These are phyloP conservation scores for Jatropha curcas DNA, from an alignment of 345 rosid species.

Conservation along the genomic window DNA sequence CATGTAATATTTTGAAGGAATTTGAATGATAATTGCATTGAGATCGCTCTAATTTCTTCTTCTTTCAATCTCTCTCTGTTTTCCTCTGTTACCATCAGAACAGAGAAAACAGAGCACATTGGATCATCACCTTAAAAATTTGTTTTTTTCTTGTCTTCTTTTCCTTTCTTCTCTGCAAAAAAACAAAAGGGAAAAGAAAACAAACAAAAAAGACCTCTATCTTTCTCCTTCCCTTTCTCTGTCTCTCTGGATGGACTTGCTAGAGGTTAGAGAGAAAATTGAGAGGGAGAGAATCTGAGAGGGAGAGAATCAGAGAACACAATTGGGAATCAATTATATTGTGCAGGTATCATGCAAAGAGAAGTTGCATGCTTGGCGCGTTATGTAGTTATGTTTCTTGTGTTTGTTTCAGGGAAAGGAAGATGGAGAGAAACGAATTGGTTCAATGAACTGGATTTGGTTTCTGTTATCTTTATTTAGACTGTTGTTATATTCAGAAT, in stretches of 20 bases:
- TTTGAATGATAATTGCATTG: constrained; percentile 35
- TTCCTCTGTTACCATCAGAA: background rate
- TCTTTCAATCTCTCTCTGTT: background rate
- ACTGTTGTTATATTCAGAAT: background rate
- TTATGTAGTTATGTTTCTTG: background rate
- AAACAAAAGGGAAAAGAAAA: too few species aligned
- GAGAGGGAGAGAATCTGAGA: constrained; percentile 4
- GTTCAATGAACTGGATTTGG: constrained; percentile 10
- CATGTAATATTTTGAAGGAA: constrained; percentile 12
- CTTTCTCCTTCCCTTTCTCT: background rate
- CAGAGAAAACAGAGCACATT: constrained; percentile 8
- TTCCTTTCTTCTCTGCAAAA: too few species aligned
- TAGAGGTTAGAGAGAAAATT: background rate
- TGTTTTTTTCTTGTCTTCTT: background rate
- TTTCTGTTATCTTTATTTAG: constrained; percentile 22
- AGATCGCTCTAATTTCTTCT: background rate
- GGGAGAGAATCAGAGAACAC: constrained; percentile 10
- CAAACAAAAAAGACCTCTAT: too few species aligned
- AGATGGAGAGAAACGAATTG: background rate
- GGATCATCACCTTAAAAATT: background rate
- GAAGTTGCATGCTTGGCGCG: background rate
- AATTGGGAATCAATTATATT: background rate
- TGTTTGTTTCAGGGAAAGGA: background rate
- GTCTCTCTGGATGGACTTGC: background rate
- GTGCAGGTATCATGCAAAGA: background rate